Conservation (phyloP, 305 asterid species). For the Fraxinus velutina region DNA sequence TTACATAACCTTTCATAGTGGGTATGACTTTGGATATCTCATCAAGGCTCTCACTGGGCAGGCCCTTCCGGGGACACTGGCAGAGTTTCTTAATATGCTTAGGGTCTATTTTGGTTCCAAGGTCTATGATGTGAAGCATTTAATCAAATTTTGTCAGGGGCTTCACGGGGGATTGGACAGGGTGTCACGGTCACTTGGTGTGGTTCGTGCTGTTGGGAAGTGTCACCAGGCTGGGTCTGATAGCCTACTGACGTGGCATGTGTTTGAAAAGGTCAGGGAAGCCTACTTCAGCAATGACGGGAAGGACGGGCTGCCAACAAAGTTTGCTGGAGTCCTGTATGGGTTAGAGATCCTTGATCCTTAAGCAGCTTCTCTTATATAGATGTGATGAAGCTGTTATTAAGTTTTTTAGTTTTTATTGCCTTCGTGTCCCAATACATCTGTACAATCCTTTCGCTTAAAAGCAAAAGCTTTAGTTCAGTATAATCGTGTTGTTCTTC, state of each 20-base stretch:
- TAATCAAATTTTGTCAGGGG: conserved; percentile 61
- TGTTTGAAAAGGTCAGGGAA: conserved; percentile 54
- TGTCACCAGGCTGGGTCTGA: conserved; percentile 92
- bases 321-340: conserved; percentile 69
- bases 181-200: conserved; percentile 50
- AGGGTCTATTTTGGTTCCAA: conserved; percentile 50
- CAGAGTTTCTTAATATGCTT: conserved; percentile 50
- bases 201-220: conserved; percentile 58
- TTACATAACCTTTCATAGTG: conserved; percentile 72
- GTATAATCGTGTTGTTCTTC: conserved; percentile 15
- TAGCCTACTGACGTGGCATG: conserved; percentile 77
- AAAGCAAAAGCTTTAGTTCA: conserved; percentile 25
- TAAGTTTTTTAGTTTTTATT: conserved; percentile 17
- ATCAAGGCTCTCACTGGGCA: conserved; percentile 66
- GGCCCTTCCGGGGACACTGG: conserved; percentile 44
- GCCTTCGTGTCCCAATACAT: conserved; percentile 27
- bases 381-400: conserved; percentile 30
- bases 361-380: conserved; percentile 27
- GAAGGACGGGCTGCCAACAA: conserved; percentile 33
- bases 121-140: conserved; percentile 75
- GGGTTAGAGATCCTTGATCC: conserved; percentile 61
- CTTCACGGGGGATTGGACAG: conserved; percentile 79
- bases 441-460: conserved; percentile 40
- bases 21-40: conserved; percentile 77
- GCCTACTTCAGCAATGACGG: conserved; percentile 41